Evolutionary conservation across 176 grass and related monocot genomes (phyloP), one percentile per base, ranked within the genome.

Genomic region (Hordeum marinum): DNA sequence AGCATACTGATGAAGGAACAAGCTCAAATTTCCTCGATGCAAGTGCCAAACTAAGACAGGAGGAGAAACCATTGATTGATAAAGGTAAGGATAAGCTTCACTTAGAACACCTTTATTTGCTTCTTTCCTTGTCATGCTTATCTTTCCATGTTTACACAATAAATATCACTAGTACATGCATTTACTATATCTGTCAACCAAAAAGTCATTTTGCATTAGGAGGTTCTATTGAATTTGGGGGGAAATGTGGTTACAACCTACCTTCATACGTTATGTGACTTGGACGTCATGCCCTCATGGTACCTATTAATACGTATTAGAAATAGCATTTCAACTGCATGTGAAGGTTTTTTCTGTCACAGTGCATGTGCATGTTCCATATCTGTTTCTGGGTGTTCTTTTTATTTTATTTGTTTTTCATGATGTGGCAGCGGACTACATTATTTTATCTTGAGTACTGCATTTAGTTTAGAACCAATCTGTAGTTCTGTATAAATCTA

Each of bases 51-150:
- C 80, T 75, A 76, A 84, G 23, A 75, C 82, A 85, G 18, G 89
- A 91, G 4, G 91, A 92, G 6, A 88, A 80, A 71, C 32, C 72
- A 20, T 87, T 67, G 32, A 52, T 81, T 34, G 86, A 86, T 77
- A 87, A 87, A 87, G 91, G 94, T 85, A 95, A 82, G 20, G 67
- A 76, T 94, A 87, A 79, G 41, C 35, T 46, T 85, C 66, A 72
- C 15, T 62, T 42, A 61, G n/a, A 37, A 57, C 18, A 31, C 39
- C 14, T 29, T 82, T 46, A 68, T 70, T 70, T 76, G 23, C 43
- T 65, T 40, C 31, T 75, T 60, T 80, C 10, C 11, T 69, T 32
- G 21, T 32, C 11, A 41, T 36, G 79, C 24, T 72, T 77, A 40
- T 67, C 45, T 68, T 88, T 74, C 29, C 72, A 66, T 85, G 34